Percentiles rank a stretch among this genome's conserved stretches.
phyloP scores from a whole-genome alignment of 2,329 filamentous ascomycete genomes.

The Lecanicillium sp. region DNA sequence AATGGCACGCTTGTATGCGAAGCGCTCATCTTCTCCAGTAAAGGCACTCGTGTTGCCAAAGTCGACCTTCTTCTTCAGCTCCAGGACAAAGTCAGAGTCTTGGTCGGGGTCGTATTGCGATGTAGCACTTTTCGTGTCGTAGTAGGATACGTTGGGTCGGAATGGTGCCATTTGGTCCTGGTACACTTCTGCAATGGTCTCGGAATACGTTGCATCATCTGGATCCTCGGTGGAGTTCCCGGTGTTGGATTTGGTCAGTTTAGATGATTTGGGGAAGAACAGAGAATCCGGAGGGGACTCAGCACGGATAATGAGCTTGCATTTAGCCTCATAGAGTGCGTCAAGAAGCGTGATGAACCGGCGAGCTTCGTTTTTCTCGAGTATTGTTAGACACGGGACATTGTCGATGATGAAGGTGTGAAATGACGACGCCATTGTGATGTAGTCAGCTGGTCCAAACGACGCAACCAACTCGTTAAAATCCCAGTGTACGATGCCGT shows the following conservation, averaged over 20 bases:
- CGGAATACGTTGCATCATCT: constrained; percentile 33
- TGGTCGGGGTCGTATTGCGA: constrained; percentile 48
- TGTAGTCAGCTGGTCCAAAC: constrained; percentile 76
- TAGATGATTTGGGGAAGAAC: constrained; percentile 61
- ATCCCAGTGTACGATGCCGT: constrained; percentile 55
- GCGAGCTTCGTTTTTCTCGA: constrained; percentile 73
- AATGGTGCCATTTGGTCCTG: constrained; percentile 73
- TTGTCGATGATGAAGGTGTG: constrained; percentile 70
- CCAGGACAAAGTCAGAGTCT: constrained; percentile 46
- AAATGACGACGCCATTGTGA: constrained; percentile 70
- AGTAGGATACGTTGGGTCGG: constrained; percentile 67
- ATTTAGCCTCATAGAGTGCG: constrained; percentile 73
- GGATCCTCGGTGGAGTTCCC: constrained; percentile 12
- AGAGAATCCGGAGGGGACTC: constrained; percentile 61
- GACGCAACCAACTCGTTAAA: constrained; percentile 61
- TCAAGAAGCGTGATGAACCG: constrained; percentile 76
- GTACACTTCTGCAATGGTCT: constrained; percentile 57
- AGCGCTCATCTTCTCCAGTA: constrained; percentile 74
- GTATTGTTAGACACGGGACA: constrained; percentile 57
- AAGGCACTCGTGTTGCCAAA: constrained; percentile 62
- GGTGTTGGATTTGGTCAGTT: constrained; percentile 5
- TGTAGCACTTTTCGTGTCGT: constrained; percentile 39
- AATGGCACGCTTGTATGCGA: constrained; percentile 70
- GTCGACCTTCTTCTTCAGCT: constrained; percentile 36
- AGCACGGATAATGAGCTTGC: constrained; percentile 65